Base-by-base conservation (phyloP, 2,329 filamentous ascomycete species). In the Diaporthe sp. region DNA sequence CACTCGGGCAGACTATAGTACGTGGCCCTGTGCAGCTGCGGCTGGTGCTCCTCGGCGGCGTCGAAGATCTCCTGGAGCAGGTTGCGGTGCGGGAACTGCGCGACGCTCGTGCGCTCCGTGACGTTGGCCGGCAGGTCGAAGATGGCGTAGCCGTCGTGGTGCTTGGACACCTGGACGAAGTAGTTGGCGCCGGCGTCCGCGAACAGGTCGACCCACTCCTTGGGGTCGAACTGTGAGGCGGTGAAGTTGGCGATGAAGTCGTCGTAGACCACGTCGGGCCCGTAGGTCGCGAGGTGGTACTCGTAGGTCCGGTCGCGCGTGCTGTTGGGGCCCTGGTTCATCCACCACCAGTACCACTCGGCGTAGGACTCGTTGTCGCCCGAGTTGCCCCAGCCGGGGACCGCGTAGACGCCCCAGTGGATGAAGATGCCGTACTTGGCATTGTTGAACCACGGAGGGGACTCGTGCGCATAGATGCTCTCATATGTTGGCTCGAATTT, bases 381-480 rank as follows among this genome's bases (percentile, higher is more conserved):
- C 6, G 83, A 83, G 77, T 86, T 86, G 4, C 90, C 90, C 89
- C 89, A 92, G 4, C 86, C 89, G 0, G 90, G 87, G 0, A 91
- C 89, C 0, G 88, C 81, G 77, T 90, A 92, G 0, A 86, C 83
- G 0, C 90, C 90, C 88, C 90, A 91, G 76, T 91, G 90, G 55
- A 91, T 89, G 78, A 92, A 91, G 51, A 92, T 91, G 0, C 90
- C 90, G 76, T 85, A 92, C 75, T 92, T 92, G 31, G 84, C 87
- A 57, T 86, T 84, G 72, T 89, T 85, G 77, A 86, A 92, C 90
- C 90, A 91, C 7, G 85, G 82, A 0, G 89, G 89, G 20, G 85
- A 85, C 79, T 84, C 83, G 63, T 87, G 85, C 25, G 80, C 80
- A 1, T 82, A 81, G 4, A 87, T 80, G 74, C 82, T 86, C 13